These are phyloP conservation scores for Fusarium sp. DNA, from an alignment of 2,329 filamentous ascomycete species.

Conservation along the genomic window DNA sequence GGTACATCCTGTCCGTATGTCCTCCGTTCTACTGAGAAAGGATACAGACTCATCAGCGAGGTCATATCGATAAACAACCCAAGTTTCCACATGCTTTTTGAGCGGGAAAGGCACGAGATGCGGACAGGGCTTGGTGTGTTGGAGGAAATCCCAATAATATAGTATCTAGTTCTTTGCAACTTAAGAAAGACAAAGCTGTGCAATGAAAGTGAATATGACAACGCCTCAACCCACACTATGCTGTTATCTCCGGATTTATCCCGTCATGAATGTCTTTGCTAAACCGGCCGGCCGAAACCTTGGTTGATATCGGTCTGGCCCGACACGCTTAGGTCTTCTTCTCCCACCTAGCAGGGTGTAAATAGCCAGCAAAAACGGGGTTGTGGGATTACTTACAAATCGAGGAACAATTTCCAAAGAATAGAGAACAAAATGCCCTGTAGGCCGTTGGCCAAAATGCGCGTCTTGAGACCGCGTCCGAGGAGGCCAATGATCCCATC, in stretches of 20 bases:
- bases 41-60: neutral
- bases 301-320: no score
- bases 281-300: no score
- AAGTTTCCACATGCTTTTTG: neutral
- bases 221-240: no score
- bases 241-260: neutral
- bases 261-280: neutral
- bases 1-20: neutral
- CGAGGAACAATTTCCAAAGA: constrained; percentile 59
- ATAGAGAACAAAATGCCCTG: constrained; percentile 59
- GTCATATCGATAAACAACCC: neutral
- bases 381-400: constrained; percentile 50
- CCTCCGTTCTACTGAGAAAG: neutral
- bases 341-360: neutral
- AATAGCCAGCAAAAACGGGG: accelerated
- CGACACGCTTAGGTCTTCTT: neutral
- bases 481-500: constrained; percentile 56
- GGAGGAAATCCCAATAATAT: neutral
- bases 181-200: neutral
- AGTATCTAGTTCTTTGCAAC: neutral
- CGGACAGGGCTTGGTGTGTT: neutral
- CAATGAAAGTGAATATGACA: neutral
- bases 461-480: constrained; percentile 57
- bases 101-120: neutral
- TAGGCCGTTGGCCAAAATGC: constrained; percentile 58